Evolutionary conservation across 2,329 filamentous ascomycete genomes (phyloP).

Genomic region (Aspergillus hortae): DNA sequence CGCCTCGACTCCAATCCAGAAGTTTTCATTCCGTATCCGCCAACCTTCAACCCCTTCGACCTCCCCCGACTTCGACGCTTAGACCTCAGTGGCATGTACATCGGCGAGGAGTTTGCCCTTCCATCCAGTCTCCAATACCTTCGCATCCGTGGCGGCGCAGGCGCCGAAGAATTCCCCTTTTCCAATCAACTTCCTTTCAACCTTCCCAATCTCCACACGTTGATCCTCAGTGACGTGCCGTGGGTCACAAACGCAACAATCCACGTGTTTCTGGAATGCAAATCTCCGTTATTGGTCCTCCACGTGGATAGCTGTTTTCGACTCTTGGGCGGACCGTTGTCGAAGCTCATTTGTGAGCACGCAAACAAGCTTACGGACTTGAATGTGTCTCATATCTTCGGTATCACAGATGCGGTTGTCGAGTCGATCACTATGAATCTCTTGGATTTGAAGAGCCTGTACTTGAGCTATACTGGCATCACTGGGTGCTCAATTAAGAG

Average conservation of each 20-base stretch:
- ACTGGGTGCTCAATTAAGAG: conserved; percentile 33
- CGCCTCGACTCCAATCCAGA: conserved; percentile 27
- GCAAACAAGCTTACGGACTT: conserved; percentile 25
- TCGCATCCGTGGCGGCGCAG: conserved; percentile 22
- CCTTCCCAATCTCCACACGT: conserved; percentile 24
- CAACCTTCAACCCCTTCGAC: conserved; percentile 12
- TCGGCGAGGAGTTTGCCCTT: conserved; percentile 18
- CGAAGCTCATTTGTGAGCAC: conserved; percentile 13
- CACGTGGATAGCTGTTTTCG: conserved; percentile 27
- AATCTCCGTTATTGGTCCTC: conserved; percentile 22
- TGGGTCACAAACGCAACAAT: conserved; percentile 20
- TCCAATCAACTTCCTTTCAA: conserved; percentile 6
- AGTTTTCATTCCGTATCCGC: conserved; percentile 15
- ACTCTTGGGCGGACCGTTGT: conserved; percentile 13
- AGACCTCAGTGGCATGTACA: conserved; percentile 24
- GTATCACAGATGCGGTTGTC: conserved; percentile 24
- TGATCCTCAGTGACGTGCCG: conserved; percentile 25
- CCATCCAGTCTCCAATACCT: conserved; percentile 29
- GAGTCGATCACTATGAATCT: conserved; percentile 18
- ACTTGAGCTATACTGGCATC: conserved; percentile 32
- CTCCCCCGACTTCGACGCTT: conserved; percentile 24
- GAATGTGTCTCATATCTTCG: conserved; percentile 22
- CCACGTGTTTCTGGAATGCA: conserved; percentile 13
- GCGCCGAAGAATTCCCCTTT: conserved; percentile 12
- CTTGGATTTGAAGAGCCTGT: conserved; percentile 27